phyloP scores from a whole-genome alignment of 257 asterid species.

The Lycium ferocissimum region DNA sequence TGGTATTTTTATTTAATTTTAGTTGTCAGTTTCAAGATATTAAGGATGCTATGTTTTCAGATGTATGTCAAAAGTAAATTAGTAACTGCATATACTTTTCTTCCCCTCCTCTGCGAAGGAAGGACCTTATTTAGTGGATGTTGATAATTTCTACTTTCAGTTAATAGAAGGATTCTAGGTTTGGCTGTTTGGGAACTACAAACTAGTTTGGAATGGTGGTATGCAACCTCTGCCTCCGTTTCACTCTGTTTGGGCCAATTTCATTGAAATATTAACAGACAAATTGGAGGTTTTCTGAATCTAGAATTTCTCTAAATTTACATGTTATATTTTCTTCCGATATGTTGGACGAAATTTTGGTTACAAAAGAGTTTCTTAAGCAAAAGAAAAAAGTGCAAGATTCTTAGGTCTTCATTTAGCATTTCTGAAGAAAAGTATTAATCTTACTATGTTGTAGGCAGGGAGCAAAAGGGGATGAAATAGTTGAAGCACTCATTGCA shows the following conservation, averaged over 20 bases:
- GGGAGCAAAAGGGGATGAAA: slow-evolving; percentile 80
- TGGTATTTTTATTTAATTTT: slow-evolving; percentile 3
- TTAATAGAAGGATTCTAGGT: not conserved
- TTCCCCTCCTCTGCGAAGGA: not conserved
- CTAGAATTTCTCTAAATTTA: not conserved
- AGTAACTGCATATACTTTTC: not conserved
- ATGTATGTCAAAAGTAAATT: not conserved
- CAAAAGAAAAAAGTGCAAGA: not conserved
- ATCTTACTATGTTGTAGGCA: slow-evolving; percentile 55
- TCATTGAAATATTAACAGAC: not conserved
- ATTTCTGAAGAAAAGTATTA: slow-evolving; percentile 14
- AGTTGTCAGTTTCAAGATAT: not conserved
- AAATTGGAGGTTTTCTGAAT: not conserved
- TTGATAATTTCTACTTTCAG: not conserved
- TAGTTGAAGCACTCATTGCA: slow-evolving; percentile 89
- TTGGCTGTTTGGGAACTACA: not conserved
- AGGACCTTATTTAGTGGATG: not conserved
- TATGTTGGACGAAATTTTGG: slow-evolving; percentile 21
- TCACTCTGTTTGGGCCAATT: not conserved
- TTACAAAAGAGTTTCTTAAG: not conserved
- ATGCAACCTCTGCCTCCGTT: not conserved
- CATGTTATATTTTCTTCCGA: not conserved
- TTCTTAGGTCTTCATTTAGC: slow-evolving; percentile 7
- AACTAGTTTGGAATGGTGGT: not conserved
- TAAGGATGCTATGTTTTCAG: not conserved